Conservation (phyloP, 2,329 filamentous ascomycete species). For the Fusarium sp. region DNA sequence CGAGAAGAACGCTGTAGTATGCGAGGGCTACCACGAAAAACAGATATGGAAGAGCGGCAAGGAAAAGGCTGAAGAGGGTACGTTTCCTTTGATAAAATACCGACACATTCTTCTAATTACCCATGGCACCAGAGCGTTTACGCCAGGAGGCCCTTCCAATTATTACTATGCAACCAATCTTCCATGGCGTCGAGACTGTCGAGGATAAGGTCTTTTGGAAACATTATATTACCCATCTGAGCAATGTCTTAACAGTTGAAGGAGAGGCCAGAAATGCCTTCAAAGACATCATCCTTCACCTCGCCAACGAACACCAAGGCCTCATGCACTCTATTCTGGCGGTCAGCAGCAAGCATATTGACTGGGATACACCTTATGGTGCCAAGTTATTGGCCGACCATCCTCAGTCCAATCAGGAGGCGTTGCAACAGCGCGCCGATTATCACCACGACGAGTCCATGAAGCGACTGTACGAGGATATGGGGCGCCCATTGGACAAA, state of each 20-base stretch:
- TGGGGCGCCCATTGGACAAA: conserved; percentile 53
- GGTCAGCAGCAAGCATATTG: conserved; percentile 80
- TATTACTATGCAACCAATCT: conserved; percentile 71
- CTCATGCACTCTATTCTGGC: conserved; percentile 92
- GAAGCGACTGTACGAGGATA: conserved; percentile 60
- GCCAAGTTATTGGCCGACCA: conserved; percentile 61
- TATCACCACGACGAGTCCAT: conserved; percentile 66
- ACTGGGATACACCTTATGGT: conserved; percentile 67
- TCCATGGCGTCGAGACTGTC: conserved; percentile 81
- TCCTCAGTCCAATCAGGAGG: conserved; percentile 56
- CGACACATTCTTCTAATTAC: conserved; percentile 15
- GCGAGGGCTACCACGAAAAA: conserved; percentile 88
- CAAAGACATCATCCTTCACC: conserved; percentile 82
- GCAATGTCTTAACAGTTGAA: conserved; percentile 82
- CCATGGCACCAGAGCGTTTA: conserved; percentile 58
- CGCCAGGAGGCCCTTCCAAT: conserved; percentile 60
- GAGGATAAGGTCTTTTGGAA: conserved; percentile 84
- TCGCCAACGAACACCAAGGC: conserved; percentile 81
- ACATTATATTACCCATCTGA: conserved; percentile 83
- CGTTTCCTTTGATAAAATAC: conserved; percentile 21
- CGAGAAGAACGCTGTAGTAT: conserved; percentile 91
- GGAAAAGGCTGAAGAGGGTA: conserved; percentile 77
- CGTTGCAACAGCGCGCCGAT: conserved; percentile 60
- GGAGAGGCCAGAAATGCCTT: conserved; percentile 85
- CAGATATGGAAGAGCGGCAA: conserved; percentile 88